Base-by-base conservation (phyloP, 1,139 yeast species). In the Magnusiomyces starmeri region DNA sequence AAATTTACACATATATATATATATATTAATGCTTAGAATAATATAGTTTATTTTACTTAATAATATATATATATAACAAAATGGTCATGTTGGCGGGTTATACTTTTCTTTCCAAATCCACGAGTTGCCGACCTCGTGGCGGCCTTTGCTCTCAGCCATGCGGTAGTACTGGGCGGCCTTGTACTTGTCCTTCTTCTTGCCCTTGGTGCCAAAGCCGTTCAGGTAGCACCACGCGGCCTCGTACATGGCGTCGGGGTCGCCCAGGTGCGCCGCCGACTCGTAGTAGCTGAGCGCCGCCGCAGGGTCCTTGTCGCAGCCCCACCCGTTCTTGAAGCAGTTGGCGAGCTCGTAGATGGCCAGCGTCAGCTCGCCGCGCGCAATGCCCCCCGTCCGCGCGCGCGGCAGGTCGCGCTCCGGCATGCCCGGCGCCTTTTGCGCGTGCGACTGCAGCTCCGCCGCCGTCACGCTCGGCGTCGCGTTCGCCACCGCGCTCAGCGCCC, bases 81-180 rank as follows among this genome's bases (percentile, higher is more conserved):
- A 9, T 14, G n/a, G n/a, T 32, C 37, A 32, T 18, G 12, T 32
- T 4, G 37, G n/a, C n/a, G 37, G 46, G 40, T 60, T 53, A 43
- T 63, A 63, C 51, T 63, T 63, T n/a, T 57, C 60, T 53, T 61
- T 64, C 70, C 70, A 67, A 26, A 67, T 66, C 70, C 70, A 67
- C 40, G 68, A 64, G 51, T 62, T 64, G 27, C 70, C 70, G 2
- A 67, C 69, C 50, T 66, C 69, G 2, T 37, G 48, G 25, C 59
- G 57, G 21, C 70, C 70, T 12, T 56, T 57, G 22, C 56, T 54
- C 52, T 64, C 67, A 2, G 70, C 70, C 61, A 57, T 58, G 22
- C 67, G 56, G 49, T 60, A 62, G 53, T 57, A 64, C 56, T 60
- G 62, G 8, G 70, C 70, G 2, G 70, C 69, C 48, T 42, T 40